Percentiles rank a stretch among this genome's conserved stretches.
phyloP scores from a whole-genome alignment of 495 filamentous ascomycete genomes.

The Oleoguttula mirabilis region DNA sequence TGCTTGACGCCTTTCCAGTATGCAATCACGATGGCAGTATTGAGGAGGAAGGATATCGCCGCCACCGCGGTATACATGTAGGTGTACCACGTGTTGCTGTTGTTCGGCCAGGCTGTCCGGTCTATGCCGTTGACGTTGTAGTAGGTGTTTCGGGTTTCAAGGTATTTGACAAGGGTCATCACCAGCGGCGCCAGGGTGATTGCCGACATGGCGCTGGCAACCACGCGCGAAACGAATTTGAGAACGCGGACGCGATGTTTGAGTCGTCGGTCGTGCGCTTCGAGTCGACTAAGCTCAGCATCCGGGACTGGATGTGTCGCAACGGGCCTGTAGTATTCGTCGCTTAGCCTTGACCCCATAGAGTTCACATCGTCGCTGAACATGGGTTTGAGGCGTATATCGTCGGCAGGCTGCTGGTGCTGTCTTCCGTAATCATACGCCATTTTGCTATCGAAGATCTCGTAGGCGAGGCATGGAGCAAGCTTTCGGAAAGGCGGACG shows the following conservation, averaged over 20 bases:
- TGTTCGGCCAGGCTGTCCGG: constrained; percentile 11
- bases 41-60: constrained; percentile 1
- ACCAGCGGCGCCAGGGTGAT: constrained; percentile 5
- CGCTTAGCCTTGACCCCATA: no score
- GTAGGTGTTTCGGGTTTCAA: constrained; percentile 8
- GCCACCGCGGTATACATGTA: constrained; percentile 15
- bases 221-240: constrained; percentile 8
- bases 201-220: constrained; percentile 4
- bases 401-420: no score
- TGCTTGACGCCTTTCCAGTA: constrained; percentile 9
- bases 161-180: constrained; percentile 11
- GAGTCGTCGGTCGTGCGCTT: constrained; percentile 8
- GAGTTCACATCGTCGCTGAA: no score
- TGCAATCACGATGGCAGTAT: constrained; percentile 5
- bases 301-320: no score
- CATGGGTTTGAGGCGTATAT: no score
- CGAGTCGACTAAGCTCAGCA: no score
- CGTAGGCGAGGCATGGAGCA: no score
- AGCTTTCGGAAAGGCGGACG: no score
- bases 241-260: constrained; percentile 15
- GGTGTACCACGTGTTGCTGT: constrained; percentile 5
- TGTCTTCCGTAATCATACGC: no score
- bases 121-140: constrained; percentile 8
- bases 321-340: no score
- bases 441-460: no score